Evolutionary conservation across 108 stramenopile genomes (phyloP).

Genomic region (Cyclotella baltica): DNA sequence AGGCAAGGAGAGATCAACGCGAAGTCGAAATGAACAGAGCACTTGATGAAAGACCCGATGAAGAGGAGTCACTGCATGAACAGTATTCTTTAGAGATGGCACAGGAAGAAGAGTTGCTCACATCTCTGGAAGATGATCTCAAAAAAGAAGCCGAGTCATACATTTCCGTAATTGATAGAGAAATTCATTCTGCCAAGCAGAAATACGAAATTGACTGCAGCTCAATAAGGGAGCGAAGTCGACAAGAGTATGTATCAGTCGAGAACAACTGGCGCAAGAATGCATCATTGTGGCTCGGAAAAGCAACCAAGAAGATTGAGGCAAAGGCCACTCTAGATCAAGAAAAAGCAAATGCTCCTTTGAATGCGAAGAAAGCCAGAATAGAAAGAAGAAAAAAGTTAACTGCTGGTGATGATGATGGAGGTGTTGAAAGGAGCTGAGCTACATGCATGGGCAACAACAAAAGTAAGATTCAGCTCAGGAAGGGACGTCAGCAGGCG

Average conservation of each 20-base stretch:
- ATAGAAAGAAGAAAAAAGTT: neutral
- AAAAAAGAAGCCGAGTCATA: conserved; percentile 4
- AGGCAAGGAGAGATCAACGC: conserved; percentile 13
- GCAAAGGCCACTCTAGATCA: neutral
- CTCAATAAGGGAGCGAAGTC: conserved; percentile 5
- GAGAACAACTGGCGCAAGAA: conserved; percentile 27
- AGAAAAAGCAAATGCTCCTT: conserved; percentile 3
- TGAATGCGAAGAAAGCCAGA: conserved; percentile 3
- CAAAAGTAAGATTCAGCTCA: no score
- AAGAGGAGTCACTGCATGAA: conserved; percentile 16
- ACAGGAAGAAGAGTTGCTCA: neutral
- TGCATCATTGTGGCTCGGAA: conserved; percentile 17
- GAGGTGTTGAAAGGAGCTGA: neutral
- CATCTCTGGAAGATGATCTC: neutral
- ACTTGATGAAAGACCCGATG: conserved; percentile 17
- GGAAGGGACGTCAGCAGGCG: no score
- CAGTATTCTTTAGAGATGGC: conserved; percentile 1
- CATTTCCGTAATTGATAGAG: conserved; percentile 16
- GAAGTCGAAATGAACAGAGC: conserved; percentile 23
- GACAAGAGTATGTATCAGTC: conserved; percentile 4
- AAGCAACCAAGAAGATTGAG: conserved; percentile 14
- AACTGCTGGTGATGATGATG: neutral
- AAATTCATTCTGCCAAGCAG: conserved; percentile 6
- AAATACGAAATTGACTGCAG: conserved; percentile 17
- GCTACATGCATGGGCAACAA: no score